Percentiles rank a stretch among this genome's conserved stretches.
phyloP scores from a whole-genome alignment of 768 basidiomycete genomes.

The Boletus reticulatus region DNA sequence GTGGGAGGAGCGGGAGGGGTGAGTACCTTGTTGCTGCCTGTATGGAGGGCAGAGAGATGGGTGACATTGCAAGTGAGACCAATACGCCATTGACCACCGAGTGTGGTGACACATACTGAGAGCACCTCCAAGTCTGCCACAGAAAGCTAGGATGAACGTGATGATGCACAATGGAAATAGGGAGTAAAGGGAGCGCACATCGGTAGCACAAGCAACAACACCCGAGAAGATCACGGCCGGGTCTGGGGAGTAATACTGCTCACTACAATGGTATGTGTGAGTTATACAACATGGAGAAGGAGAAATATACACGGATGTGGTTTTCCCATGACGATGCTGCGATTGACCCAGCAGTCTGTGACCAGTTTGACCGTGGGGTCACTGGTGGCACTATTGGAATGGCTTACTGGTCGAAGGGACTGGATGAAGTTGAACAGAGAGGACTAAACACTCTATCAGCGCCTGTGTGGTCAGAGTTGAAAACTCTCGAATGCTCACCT shows the following conservation, averaged over 20 bases:
- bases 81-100: conserved; percentile 80
- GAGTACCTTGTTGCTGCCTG: conserved; percentile 43
- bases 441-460: too few species aligned
- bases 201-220: conserved; percentile 67
- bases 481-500: too few species aligned
- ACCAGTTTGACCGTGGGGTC: conserved; percentile 36
- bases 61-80: conserved; percentile 84
- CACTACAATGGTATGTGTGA: conserved; percentile 29
- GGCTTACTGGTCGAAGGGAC: too few species aligned
- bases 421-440: too few species aligned
- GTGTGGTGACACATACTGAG: conserved; percentile 63
- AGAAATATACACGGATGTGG: conserved; percentile 51
- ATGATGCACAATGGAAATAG: background rate
- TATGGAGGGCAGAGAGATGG: conserved; percentile 69
- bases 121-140: conserved; percentile 69
- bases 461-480: too few species aligned
- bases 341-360: conserved; percentile 68
- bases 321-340: conserved; percentile 56
- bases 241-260: conserved; percentile 71
- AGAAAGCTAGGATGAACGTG: conserved; percentile 43
- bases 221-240: conserved; percentile 82
- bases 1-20: background rate
- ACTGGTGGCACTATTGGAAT: conserved; percentile 23
- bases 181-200: conserved; percentile 40
- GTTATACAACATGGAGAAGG: background rate